Percentiles rank a stretch among this genome's conserved stretches.
These are phyloP conservation scores for Thielaviopsis musarum DNA, from an alignment of 2,329 filamentous ascomycete genomes.

Conservation along the genomic window DNA sequence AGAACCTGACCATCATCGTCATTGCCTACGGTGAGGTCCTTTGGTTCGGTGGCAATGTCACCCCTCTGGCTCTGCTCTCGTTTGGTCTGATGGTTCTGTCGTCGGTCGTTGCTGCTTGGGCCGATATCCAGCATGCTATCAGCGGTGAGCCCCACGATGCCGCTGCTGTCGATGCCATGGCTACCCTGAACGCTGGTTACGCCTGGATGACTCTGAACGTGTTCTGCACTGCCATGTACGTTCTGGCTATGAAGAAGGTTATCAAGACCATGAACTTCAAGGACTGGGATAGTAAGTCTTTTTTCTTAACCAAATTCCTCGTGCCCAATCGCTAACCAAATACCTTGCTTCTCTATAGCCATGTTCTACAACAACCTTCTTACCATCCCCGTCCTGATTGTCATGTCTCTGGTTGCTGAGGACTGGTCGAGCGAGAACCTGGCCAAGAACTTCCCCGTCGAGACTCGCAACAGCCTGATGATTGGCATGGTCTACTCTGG, in stretches of 20 bases:
- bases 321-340: slow-evolving; percentile 17
- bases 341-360: slow-evolving; percentile 35
- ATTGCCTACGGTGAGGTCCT: slow-evolving; percentile 97
- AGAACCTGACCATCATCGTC: slow-evolving; percentile 97
- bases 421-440: slow-evolving; percentile 86
- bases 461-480: slow-evolving; percentile 61
- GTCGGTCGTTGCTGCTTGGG: slow-evolving; percentile 90
- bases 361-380: slow-evolving; percentile 99
- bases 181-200: slow-evolving; percentile 85
- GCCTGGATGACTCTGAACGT: slow-evolving; percentile 98
- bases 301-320: too few relatives aligned
- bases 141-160: slow-evolving; percentile 37
- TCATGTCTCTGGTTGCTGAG: slow-evolving; percentile 68
- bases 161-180: slow-evolving; percentile 58
- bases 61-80: slow-evolving; percentile 70
- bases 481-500: slow-evolving; percentile 89
- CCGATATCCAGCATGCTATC: slow-evolving; percentile 79
- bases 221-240: slow-evolving; percentile 77
- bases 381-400: slow-evolving; percentile 77
- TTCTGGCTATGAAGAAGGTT: slow-evolving; percentile 89
- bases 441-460: slow-evolving; percentile 71
- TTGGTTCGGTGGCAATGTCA: slow-evolving; percentile 92
- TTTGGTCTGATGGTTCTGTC: slow-evolving; percentile 95
- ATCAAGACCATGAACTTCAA: slow-evolving; percentile 99
- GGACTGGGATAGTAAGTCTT: slow-evolving; percentile 86